Percentiles rank a stretch among this genome's conserved stretches.
Conservation (phyloP, 2,329 filamentous ascomycete genomes). For the Akanthomyces uredinophilus region DNA sequence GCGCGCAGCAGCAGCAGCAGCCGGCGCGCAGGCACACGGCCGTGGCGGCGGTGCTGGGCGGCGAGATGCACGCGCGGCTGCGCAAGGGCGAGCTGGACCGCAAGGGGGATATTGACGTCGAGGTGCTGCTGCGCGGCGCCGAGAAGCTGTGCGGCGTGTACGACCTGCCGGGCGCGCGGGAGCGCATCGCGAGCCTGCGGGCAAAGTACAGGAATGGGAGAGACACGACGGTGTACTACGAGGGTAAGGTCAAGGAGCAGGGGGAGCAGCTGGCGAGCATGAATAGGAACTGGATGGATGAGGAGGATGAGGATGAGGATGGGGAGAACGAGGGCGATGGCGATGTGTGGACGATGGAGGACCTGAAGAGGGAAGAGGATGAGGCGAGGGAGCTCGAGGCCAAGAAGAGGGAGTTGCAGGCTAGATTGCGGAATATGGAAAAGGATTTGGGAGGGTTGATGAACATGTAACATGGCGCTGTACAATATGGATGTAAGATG, state of each 20-base stretch:
- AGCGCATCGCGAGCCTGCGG: constrained; percentile 69
- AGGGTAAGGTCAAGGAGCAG: constrained; percentile 73
- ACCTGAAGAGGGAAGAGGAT: constrained; percentile 64
- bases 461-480: constrained; percentile 38
- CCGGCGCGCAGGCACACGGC: constrained; percentile 69
- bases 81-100: constrained; percentile 45
- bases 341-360: constrained; percentile 59
- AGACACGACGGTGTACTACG: constrained; percentile 73
- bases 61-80: constrained; percentile 80
- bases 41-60: constrained; percentile 83
- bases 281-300: constrained; percentile 58
- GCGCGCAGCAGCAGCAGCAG: constrained; percentile 48
- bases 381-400: constrained; percentile 53
- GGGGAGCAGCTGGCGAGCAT: constrained; percentile 66
- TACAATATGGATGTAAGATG: neutral
- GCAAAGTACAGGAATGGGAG: constrained; percentile 65
- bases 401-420: constrained; percentile 53
- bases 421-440: constrained; percentile 48
- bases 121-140: constrained; percentile 76
- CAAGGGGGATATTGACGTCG: constrained; percentile 74
- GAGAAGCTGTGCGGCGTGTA: constrained; percentile 90
- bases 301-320: constrained; percentile 48
- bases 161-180: constrained; percentile 70
- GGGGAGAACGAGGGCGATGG: constrained; percentile 36
- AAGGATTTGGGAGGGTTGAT: constrained; percentile 51